A percentile compares a stretch with the other conserved stretches of the same genome.
phyloP scores from a whole-genome alignment of 768 basidiomycete species.

The Russula sp. region DNA sequence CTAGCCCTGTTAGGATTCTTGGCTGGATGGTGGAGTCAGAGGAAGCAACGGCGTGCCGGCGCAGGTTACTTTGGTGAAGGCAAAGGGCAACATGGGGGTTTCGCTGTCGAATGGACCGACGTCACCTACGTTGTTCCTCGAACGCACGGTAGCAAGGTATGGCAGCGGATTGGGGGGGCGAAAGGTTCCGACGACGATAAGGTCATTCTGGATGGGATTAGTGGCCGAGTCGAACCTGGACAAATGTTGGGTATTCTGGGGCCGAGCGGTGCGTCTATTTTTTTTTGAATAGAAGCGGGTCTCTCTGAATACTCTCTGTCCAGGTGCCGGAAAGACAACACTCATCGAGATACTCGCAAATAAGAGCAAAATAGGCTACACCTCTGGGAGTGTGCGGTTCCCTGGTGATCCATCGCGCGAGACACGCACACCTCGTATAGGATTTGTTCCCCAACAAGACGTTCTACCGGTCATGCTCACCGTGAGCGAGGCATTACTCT shows the following conservation, averaged over 20 bases:
- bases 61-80: conserved; percentile 26
- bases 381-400: conserved; percentile 58
- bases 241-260: conserved; percentile 90
- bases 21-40: conserved; percentile 55
- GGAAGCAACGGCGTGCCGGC: conserved; percentile 46
- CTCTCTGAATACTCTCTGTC: not conserved
- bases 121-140: conserved; percentile 58
- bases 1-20: conserved; percentile 51
- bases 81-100: conserved; percentile 36
- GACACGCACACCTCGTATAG: conserved; percentile 45
- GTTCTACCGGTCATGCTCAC: conserved; percentile 63
- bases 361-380: conserved; percentile 66
- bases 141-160: not conserved
- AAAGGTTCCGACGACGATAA: conserved; percentile 38
- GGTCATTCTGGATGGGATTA: conserved; percentile 61
- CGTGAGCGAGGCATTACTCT: conserved; percentile 56
- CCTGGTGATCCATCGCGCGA: conserved; percentile 30
- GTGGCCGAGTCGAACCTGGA: conserved; percentile 66
- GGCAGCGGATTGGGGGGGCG: conserved; percentile 12
- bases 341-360: conserved; percentile 86
- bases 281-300: not conserved
- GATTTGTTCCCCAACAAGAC: conserved; percentile 86
- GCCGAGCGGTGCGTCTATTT: conserved; percentile 56
- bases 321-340: conserved; percentile 85
- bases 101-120: conserved; percentile 59